Percentiles rank a stretch among this genome's conserved stretches.
These are phyloP conservation scores for Microsporum audouinii DNA, from an alignment of 2,329 filamentous ascomycete species.

Conservation along the genomic window DNA sequence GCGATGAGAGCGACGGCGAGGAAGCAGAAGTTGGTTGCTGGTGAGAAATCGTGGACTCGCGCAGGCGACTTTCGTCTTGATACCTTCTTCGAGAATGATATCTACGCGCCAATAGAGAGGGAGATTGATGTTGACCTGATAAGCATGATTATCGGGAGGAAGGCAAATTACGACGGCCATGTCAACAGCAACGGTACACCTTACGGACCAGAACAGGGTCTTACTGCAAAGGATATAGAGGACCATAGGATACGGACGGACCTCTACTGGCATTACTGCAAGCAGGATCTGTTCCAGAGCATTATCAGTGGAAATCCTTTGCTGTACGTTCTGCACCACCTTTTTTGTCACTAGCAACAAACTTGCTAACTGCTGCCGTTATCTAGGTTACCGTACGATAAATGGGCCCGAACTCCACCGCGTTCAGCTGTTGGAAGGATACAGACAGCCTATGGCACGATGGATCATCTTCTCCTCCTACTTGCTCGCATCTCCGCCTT, in stretches of 20 bases:
- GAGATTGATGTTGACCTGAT: constrained; percentile 48
- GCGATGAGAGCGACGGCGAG: constrained; percentile 45
- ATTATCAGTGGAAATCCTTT: constrained; percentile 74
- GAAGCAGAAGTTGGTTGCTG: constrained; percentile 23
- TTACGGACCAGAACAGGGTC: constrained; percentile 23
- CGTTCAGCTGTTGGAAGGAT: constrained; percentile 65
- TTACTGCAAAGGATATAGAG: constrained; percentile 53
- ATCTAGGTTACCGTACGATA: constrained; percentile 61
- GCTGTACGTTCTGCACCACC: constrained; percentile 51
- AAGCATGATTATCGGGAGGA: constrained; percentile 46
- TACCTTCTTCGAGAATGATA: constrained; percentile 30
- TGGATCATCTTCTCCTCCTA: constrained; percentile 75
- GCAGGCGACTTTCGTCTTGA: constrained; percentile 23
- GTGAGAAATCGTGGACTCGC: constrained; percentile 15
- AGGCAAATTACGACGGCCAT: constrained; percentile 48
- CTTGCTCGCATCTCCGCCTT: constrained; percentile 72
- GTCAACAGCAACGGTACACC: constrained; percentile 25
- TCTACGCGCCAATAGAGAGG: constrained; percentile 33
- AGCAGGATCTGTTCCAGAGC: constrained; percentile 87
- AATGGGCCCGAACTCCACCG: constrained; percentile 81
- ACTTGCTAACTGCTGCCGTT: constrained; percentile 17
- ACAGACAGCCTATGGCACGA: constrained; percentile 74
- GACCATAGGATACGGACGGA: constrained; percentile 73
- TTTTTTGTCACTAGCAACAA: too few species aligned
- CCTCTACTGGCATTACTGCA: constrained; percentile 90